Percentiles rank a stretch among this genome's conserved stretches.
Evolutionary conservation across 2,329 filamentous ascomycete genomes (phyloP).

Genomic region (Pseudogymnoascus sp.): DNA sequence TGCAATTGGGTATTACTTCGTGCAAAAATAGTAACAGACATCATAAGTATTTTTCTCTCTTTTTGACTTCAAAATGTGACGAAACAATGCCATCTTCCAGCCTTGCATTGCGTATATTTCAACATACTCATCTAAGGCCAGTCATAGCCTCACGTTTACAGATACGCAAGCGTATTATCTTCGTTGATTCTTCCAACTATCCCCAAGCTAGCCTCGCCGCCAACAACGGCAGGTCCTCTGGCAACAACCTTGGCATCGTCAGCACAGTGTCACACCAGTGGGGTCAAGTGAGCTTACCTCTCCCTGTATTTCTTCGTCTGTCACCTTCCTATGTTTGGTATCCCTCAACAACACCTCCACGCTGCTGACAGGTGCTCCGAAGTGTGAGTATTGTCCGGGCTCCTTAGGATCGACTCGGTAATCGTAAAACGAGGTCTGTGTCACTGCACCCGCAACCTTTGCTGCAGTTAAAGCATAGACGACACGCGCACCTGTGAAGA

Average conservation of each 20-base stretch:
- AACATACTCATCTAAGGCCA: background rate
- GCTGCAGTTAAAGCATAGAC: constrained; percentile 79
- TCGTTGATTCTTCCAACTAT: constrained; percentile 58
- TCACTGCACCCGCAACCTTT: constrained; percentile 80
- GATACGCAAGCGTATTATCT: constrained; percentile 65
- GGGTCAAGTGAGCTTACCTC: constrained; percentile 44
- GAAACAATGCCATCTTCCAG: background rate
- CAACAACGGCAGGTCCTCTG: constrained; percentile 66
- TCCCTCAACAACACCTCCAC: constrained; percentile 72
- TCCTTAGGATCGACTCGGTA: constrained; percentile 55
- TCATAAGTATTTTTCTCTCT: background rate
- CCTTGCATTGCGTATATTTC: background rate
- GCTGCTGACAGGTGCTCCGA: constrained; percentile 73
- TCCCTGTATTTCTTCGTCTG: constrained; percentile 55
- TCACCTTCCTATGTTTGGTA: constrained; percentile 52
- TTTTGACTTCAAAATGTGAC: background rate
- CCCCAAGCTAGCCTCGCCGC: constrained; percentile 57
- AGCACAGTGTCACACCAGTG: constrained; percentile 11
- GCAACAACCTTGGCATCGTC: constrained; percentile 54
- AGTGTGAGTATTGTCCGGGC: constrained; percentile 51
- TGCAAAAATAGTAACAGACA: background rate
- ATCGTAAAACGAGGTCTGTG: constrained; percentile 82
- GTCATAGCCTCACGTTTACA: constrained; percentile 2
- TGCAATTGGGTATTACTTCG: constrained; percentile 3
- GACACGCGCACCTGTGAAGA: constrained; percentile 73